Evolutionary conservation across 441 rosid species (phyloP), one percentile per base, ranked within the genome.

Genomic region (Croton laevigatus): DNA sequence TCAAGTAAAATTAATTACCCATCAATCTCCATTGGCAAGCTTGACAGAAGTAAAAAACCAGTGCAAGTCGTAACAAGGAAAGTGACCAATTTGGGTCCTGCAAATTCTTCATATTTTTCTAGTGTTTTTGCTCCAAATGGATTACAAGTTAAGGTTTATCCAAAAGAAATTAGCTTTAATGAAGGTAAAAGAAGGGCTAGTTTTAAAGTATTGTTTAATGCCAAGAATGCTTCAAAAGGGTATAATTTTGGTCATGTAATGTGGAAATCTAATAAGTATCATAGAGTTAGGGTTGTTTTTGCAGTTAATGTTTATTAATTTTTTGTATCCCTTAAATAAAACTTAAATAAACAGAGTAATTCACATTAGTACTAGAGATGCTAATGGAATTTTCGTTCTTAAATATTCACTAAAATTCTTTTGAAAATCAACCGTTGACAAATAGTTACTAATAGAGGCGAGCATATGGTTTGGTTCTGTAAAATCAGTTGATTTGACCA

Each of bases 11-110:
- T 91, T 55, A 91, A 91, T 61, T 91, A 89, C 68, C 92, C 94
- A 55, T 91, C 97, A 10, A 85, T 91, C 71, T 89, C 94, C 59
- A 80, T 91, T 7, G 61, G 80, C 55, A 84, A 67, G 49, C 86
- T 90, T 22, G 73, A 62, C 65, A 78, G 45, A 70, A 27, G 32
- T 27, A 27, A 48, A 58, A 68, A 45, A 8, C 73, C 71, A 7
- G 57, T 69, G 0, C 37, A 23, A 44, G 75, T 23, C 1, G 60
- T 89, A 20, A 73, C 40, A 64, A 85, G 97, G 77, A 77, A 76
- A 0, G 89, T 75, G 23, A 91, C 89, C 2, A 91, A 91, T 19
- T 86, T 86, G 2, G 94, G 94, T 48, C 70, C 65, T 3, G 74
- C 69, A 32, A 86, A 86, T 71, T 70, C 85, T n/a, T 81, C 86